Conservation (phyloP, 345 rosid species). For the Excoecaria cochinchinensis region DNA sequence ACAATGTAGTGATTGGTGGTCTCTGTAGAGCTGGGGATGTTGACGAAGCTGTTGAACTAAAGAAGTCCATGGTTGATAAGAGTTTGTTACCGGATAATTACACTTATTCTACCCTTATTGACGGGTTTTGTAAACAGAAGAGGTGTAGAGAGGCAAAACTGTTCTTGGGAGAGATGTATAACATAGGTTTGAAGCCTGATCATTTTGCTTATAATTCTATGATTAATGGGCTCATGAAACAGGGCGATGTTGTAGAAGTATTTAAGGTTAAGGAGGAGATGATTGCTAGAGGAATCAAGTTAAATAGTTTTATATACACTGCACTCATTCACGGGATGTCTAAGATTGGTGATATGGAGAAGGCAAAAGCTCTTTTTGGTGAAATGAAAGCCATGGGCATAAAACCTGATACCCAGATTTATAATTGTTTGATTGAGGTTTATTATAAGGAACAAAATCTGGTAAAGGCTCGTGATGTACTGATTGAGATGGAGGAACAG, state of each 20-base stretch:
- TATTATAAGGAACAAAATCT: constrained; percentile 43
- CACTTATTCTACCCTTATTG: constrained; percentile 45
- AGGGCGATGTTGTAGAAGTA: constrained; percentile 49
- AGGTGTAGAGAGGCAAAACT: constrained; percentile 52
- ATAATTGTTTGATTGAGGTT: constrained; percentile 59
- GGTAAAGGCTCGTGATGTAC: constrained; percentile 37
- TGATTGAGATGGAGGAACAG: constrained; percentile 58
- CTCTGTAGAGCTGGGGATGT: constrained; percentile 54
- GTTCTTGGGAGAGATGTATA: constrained; percentile 55
- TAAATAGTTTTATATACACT: constrained; percentile 47
- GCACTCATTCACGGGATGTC: constrained; percentile 48
- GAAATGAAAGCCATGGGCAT: constrained; percentile 59
- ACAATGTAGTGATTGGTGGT: constrained; percentile 54
- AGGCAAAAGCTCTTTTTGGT: constrained; percentile 51
- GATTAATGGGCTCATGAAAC: constrained; percentile 65
- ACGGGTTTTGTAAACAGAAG: constrained; percentile 56
- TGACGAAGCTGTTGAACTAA: constrained; percentile 54
- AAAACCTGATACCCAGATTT: constrained; percentile 59
- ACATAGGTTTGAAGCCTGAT: constrained; percentile 48
- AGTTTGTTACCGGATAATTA: constrained; percentile 45
- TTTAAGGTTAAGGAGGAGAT: constrained; percentile 56
- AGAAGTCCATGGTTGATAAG: constrained; percentile 47
- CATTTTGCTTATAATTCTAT: constrained; percentile 42
- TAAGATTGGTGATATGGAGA: constrained; percentile 62
- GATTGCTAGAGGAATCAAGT: constrained; percentile 46